phyloP scores from a whole-genome alignment of 306 rosid genomes.

The Medicago ruthenica region DNA sequence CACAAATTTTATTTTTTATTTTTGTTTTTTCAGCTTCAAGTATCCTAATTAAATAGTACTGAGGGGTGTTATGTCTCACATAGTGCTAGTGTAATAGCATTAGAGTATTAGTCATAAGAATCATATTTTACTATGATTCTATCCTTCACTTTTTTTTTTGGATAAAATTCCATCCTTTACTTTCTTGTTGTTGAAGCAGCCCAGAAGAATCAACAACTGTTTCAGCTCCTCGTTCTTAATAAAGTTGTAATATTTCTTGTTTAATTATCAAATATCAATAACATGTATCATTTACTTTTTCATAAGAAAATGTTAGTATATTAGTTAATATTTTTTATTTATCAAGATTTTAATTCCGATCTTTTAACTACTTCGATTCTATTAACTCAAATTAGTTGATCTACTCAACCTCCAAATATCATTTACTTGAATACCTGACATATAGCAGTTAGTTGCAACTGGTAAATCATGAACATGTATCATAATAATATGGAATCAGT shows the following conservation, averaged over 20 bases:
- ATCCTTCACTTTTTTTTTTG: background rate
- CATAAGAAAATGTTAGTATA: no score
- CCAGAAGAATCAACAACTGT: constrained; percentile 40
- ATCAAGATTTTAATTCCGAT: background rate
- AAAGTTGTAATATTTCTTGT: constrained; percentile 39
- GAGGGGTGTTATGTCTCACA: constrained; percentile 29
- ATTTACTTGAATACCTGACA: constrained; percentile 3
- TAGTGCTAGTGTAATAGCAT: constrained; percentile 46
- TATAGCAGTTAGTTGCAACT: no score
- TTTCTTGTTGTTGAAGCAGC: constrained; percentile 41
- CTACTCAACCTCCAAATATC: background rate
- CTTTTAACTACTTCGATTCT: no score
- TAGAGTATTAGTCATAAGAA: constrained; percentile 49
- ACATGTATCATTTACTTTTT: background rate
- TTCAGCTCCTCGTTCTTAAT: constrained; percentile 41
- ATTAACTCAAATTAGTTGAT: background rate
- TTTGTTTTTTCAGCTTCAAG: background rate
- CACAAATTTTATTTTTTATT: constrained; percentile 25
- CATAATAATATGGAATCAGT: no score
- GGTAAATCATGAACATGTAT: no score
- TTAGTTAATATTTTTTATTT: no score
- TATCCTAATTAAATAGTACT: background rate
- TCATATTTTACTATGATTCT: constrained; percentile 47
- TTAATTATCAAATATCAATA: constrained; percentile 28
- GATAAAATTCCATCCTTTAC: background rate